These are phyloP conservation scores for Fraxinus platypoda DNA, from an alignment of 305 asterid genomes.

Conservation along the genomic window DNA sequence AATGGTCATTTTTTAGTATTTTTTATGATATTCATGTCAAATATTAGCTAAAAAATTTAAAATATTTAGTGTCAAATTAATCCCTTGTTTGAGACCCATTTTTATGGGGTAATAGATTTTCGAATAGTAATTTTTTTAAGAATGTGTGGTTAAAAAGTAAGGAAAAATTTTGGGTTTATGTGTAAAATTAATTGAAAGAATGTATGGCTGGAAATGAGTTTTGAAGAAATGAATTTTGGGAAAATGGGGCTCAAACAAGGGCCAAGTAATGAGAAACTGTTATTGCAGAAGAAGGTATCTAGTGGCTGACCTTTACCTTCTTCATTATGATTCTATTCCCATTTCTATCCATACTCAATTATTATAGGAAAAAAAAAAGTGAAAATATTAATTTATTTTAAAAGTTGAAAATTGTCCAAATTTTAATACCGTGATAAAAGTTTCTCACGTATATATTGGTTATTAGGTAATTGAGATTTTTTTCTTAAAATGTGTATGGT, in stretches of 20 bases:
- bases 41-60: neutral
- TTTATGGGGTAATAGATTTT: no score
- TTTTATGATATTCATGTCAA: neutral
- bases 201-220: no score
- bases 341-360: neutral
- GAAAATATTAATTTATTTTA: neutral
- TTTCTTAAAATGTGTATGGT: neutral
- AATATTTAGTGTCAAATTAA: neutral
- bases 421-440: neutral
- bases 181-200: no score
- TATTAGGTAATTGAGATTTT: neutral
- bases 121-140: no score
- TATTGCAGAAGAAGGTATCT: neutral
- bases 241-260: no score
- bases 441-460: neutral
- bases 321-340: neutral
- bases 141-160: no score
- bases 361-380: neutral
- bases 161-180: no score
- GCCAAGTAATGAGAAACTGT: neutral
- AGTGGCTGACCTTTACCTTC: neutral
- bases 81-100: no score
- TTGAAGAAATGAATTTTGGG: no score
- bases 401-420: neutral
- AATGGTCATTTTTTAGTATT: neutral